A percentile compares a stretch with the other conserved stretches of the same genome.
Evolutionary conservation across 2,329 filamentous ascomycete species (phyloP).

Genomic region (Aspergillus sp.): DNA sequence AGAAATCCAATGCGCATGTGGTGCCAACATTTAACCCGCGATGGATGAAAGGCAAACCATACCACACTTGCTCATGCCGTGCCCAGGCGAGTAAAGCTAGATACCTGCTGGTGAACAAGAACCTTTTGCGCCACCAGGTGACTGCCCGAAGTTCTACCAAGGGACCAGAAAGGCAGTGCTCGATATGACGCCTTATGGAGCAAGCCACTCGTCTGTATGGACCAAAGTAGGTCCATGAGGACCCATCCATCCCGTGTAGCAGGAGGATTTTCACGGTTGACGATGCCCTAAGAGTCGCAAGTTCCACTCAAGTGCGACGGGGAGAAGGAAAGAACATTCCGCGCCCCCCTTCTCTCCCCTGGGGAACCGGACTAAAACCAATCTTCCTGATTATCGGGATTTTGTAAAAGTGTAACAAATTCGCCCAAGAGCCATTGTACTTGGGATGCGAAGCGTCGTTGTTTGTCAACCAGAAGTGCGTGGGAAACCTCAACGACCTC

Average conservation of each 20-base stretch:
- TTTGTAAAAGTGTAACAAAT: conserved; percentile 13
- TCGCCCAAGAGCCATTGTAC: conserved; percentile 1
- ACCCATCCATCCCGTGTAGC: conserved; percentile 7
- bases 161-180: background rate
- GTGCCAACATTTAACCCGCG: background rate
- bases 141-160: background rate
- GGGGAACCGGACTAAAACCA: conserved; percentile 18
- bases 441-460: background rate
- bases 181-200: background rate
- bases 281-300: conserved; percentile 4
- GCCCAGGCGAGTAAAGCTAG: background rate
- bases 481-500: background rate
- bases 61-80: background rate
- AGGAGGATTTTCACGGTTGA: conserved; percentile 4
- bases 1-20: background rate
- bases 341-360: conserved; percentile 21
- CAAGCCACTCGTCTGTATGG: background rate
- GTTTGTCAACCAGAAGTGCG: background rate
- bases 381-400: conserved; percentile 24
- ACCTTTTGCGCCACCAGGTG: background rate
- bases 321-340: conserved; percentile 24
- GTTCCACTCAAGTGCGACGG: conserved; percentile 17
- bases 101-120: background rate
- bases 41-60: background rate
- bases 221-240: background rate